Conservation (phyloP, 345 rosid genomes). For the Eucalyptus regnans region DNA sequence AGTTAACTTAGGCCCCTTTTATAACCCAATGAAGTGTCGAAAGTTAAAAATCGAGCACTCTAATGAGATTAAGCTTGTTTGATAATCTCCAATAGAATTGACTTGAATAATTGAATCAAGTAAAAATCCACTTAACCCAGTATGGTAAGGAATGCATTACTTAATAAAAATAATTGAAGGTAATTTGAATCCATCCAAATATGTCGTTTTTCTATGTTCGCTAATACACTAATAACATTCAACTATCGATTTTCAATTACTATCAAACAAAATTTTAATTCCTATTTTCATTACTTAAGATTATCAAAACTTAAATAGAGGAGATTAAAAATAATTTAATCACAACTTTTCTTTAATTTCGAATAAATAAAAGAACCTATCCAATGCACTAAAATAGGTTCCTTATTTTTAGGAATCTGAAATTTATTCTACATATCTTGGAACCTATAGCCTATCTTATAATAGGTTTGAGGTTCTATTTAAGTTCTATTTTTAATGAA, state of each 20-base stretch:
- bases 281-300: background rate
- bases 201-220: background rate
- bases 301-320: background rate
- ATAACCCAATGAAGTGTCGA: background rate
- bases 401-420: too few species aligned
- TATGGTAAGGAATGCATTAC: background rate
- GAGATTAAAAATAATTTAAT: background rate
- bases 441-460: too few species aligned
- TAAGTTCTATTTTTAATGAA: too few species aligned
- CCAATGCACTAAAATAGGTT: background rate
- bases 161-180: background rate
- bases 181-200: background rate
- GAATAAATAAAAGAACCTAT: background rate
- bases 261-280: background rate
- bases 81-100: background rate
- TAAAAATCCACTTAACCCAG: background rate
- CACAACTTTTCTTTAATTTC: background rate
- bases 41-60: background rate
- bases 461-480: too few species aligned
- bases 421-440: too few species aligned
- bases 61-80: background rate
- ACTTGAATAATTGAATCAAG: background rate
- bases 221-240: background rate
- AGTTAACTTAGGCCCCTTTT: background rate
- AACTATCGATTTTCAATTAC: background rate